A percentile compares a stretch with the other conserved stretches of the same genome.
Evolutionary conservation across 2,329 filamentous ascomycete species (phyloP).

Genomic region (Cryphonectria carpinicola): DNA sequence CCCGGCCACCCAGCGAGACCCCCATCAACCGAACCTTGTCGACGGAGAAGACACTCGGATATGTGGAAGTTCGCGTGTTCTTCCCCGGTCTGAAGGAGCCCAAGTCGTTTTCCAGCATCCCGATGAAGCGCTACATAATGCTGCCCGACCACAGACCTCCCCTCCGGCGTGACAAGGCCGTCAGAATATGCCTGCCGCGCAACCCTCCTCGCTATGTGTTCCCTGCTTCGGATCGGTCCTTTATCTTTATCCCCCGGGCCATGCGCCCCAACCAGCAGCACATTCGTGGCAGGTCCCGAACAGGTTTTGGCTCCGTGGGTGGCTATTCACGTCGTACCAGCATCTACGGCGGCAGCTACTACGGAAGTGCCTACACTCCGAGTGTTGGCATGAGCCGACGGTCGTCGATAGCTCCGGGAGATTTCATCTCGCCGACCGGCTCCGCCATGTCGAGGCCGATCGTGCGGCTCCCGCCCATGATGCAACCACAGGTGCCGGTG

Average conservation of each 20-base stretch:
- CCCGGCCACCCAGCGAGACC: conserved; percentile 60
- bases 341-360: conserved; percentile 70
- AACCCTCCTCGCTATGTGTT: conserved; percentile 85
- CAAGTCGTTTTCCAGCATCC: conserved; percentile 72
- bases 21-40: conserved; percentile 80
- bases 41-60: conserved; percentile 81
- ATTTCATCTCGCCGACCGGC: conserved; percentile 77
- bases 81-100: conserved; percentile 76
- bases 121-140: conserved; percentile 89
- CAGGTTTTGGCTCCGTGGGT: conserved; percentile 69
- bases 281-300: conserved; percentile 73
- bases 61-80: conserved; percentile 80
- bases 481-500: conserved; percentile 34
- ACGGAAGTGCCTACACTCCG: conserved; percentile 79
- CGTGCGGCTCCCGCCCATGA: conserved; percentile 77
- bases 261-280: conserved; percentile 91
- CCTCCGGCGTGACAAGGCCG: conserved; percentile 92
- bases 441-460: conserved; percentile 82
- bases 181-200: conserved; percentile 86
- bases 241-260: conserved; percentile 96
- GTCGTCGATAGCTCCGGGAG: conserved; percentile 76
- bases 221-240: conserved; percentile 86
- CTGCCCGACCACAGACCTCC: conserved; percentile 94
- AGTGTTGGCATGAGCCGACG: conserved; percentile 85
- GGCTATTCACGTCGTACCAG: conserved; percentile 81